A percentile compares a stretch with the other conserved stretches of the same genome.
These are phyloP conservation scores for Goffeauzyma gilvescens DNA, from an alignment of 768 basidiomycete species.

Conservation along the genomic window DNA sequence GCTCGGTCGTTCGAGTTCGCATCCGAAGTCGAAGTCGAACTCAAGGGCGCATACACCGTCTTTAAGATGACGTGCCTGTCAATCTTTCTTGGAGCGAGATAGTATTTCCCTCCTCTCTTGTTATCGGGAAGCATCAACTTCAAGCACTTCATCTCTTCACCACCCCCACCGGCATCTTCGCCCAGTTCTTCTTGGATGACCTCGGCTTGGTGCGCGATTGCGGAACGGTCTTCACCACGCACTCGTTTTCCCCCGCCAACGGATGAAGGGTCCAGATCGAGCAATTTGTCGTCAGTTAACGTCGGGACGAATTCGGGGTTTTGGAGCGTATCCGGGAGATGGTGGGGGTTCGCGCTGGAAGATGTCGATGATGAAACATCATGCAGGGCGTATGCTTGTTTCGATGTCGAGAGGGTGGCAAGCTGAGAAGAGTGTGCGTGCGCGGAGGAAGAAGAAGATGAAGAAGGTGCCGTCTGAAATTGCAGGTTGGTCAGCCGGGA, in stretches of 20 bases:
- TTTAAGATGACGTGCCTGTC: constrained; percentile 22
- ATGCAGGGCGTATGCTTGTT: constrained; percentile 13
- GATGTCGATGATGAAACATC: neutral
- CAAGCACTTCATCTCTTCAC: constrained; percentile 29
- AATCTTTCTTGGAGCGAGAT: constrained; percentile 19
- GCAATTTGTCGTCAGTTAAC: constrained; percentile 19
- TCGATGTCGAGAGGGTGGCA: constrained; percentile 17
- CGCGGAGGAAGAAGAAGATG: neutral
- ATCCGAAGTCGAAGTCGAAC: too few species aligned
- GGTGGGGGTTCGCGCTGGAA: neutral
- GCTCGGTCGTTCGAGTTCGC: constrained; percentile 14
- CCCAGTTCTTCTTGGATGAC: constrained; percentile 12
- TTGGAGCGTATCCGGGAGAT: constrained; percentile 3
- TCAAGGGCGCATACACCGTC: too few species aligned
- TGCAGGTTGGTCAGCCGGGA: constrained; percentile 17
- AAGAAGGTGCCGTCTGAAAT: neutral
- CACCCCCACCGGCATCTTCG: constrained; percentile 14
- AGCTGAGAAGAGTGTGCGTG: neutral
- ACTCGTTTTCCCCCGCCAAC: constrained; percentile 5
- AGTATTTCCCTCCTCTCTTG: constrained; percentile 9
- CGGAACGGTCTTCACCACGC: constrained; percentile 2
- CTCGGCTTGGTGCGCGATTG: too few species aligned
- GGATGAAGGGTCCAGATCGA: neutral
- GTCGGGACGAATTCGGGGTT: constrained; percentile 17
- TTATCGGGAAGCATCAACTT: constrained; percentile 21